Percentiles rank a stretch among this genome's conserved stretches.
Conservation (phyloP, 176 grass and related monocot species). For the Panicum miliaceum region DNA sequence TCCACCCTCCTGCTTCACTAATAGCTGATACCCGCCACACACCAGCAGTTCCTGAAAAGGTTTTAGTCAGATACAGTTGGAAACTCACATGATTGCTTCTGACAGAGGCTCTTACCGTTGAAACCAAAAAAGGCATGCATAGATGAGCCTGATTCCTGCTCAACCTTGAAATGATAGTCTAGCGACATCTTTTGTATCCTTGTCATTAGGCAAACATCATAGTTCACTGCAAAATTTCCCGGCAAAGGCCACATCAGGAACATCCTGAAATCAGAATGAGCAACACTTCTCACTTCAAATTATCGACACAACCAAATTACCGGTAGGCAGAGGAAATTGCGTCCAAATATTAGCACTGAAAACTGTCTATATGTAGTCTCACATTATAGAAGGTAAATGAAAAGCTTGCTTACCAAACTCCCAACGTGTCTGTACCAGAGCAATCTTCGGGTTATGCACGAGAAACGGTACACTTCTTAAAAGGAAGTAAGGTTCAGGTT, state of each 20-base stretch:
- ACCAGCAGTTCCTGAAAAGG: conserved; percentile 65
- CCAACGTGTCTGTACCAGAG: conserved; percentile 78
- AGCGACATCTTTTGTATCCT: conserved; percentile 83
- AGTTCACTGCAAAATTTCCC: conserved; percentile 69
- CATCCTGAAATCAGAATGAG: conserved; percentile 47
- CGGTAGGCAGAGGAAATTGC: neutral
- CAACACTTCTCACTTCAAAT: conserved; percentile 38
- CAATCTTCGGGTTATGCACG: conserved; percentile 65
- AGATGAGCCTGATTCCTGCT: conserved; percentile 78
- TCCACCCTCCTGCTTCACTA: conserved; percentile 73
- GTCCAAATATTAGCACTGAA: neutral
- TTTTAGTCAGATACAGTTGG: neutral
- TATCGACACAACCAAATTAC: conserved; percentile 11
- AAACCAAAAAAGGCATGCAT: conserved; percentile 75
- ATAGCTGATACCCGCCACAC: conserved; percentile 66
- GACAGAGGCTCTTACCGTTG: conserved; percentile 57
- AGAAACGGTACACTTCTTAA: conserved; percentile 78
- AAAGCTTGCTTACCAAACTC: conserved; percentile 60
- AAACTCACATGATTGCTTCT: neutral
- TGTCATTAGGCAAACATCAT: conserved; percentile 67
- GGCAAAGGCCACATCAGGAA: conserved; percentile 53
- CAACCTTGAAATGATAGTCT: conserved; percentile 80
- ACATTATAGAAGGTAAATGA: neutral
- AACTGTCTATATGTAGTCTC: neutral
- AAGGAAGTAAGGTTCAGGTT: conserved; percentile 73